These are phyloP conservation scores for Stachybotrys elegans DNA, from an alignment of 2,329 filamentous ascomycete species.

Conservation along the genomic window DNA sequence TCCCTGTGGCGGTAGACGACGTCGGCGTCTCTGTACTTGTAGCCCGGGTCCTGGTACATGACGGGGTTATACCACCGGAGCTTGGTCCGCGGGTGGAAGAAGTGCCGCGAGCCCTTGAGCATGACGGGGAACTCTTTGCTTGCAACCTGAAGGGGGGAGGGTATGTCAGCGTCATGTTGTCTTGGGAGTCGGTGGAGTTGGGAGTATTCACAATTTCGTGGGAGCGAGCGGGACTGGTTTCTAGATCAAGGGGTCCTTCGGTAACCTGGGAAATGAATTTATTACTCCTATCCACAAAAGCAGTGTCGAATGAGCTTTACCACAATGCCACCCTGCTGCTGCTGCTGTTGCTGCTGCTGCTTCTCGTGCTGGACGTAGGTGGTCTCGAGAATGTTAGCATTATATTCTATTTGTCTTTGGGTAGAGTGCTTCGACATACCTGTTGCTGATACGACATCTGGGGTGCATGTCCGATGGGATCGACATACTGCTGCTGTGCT, in stretches of 20 bases:
- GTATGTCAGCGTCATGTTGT: slow-evolving; percentile 8
- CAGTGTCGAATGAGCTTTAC: slow-evolving; percentile 22
- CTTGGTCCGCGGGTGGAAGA: slow-evolving; percentile 14
- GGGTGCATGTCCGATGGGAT: no score
- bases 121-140: slow-evolving; percentile 19
- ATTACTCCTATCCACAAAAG: slow-evolving; percentile 19
- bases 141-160: slow-evolving; percentile 8
- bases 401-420: no score
- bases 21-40: slow-evolving; percentile 11
- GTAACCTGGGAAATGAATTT: slow-evolving; percentile 17
- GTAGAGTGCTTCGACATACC: no score
- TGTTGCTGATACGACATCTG: no score
- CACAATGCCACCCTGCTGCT: slow-evolving; percentile 18
- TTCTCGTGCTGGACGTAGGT: no score
- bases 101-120: slow-evolving; percentile 17
- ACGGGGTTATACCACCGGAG: slow-evolving; percentile 16
- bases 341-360: no score
- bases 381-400: no score
- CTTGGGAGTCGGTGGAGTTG: no score
- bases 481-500: no score
- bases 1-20: slow-evolving; percentile 15
- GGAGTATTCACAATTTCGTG: no score
- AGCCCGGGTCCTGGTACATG: slow-evolving; percentile 17
- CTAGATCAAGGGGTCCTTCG: slow-evolving; percentile 12
- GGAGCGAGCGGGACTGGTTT: no score